Conservation (phyloP, 2,329 filamentous ascomycete genomes). For the Aspergillus fischeri region DNA sequence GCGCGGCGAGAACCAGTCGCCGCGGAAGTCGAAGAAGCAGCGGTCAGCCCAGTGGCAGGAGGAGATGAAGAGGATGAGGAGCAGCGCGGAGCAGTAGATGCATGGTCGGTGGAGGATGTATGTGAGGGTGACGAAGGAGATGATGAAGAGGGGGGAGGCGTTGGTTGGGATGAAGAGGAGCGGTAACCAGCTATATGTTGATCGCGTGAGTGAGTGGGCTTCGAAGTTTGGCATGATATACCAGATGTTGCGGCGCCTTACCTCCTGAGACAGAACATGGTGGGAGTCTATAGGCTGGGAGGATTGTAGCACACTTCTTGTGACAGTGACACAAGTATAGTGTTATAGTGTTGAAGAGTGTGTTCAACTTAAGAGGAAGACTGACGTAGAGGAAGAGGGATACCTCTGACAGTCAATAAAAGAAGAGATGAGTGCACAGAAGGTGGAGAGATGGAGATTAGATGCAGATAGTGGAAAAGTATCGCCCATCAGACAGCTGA, state of each 20-base stretch:
- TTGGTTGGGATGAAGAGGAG: constrained; percentile 86
- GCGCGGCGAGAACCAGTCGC: constrained; percentile 90
- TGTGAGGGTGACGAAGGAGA: constrained; percentile 85
- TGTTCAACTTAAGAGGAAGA: neutral
- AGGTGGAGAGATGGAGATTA: neutral
- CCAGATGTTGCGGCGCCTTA: constrained; percentile 28
- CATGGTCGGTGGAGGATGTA: constrained; percentile 96
- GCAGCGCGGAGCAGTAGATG: constrained; percentile 94
- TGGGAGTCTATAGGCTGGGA: constrained; percentile 13
- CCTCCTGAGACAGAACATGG: constrained; percentile 66
- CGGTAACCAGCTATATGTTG: constrained; percentile 65
- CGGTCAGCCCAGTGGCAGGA: constrained; percentile 85
- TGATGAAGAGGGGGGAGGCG: constrained; percentile 77
- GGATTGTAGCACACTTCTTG: neutral
- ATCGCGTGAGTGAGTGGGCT: neutral
- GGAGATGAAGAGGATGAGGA: constrained; percentile 89
- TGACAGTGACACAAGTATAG: neutral
- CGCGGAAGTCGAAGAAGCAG: constrained; percentile 88
- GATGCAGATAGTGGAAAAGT: constrained; percentile 1
- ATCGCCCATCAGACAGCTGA: neutral
- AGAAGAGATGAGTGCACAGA: neutral
- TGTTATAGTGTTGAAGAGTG: neutral
- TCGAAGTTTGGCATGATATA: neutral
- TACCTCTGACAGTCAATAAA: neutral
- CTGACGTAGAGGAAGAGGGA: neutral